Percentiles rank a stretch among this genome's conserved stretches.
Conservation (phyloP, 768 basidiomycete species). For the Psilocybe tampanensis region DNA sequence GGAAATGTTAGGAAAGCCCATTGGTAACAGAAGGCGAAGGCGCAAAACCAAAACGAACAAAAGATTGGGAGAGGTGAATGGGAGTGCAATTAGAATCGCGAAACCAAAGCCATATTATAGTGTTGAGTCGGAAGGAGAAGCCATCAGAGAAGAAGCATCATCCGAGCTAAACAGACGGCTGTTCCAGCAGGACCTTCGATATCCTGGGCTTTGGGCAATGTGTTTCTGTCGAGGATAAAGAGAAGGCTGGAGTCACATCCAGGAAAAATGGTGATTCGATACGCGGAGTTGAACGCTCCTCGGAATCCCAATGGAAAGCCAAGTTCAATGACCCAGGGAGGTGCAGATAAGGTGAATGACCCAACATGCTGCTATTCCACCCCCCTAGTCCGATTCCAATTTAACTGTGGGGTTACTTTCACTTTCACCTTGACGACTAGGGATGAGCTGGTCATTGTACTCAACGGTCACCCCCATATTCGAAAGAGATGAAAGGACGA, state of each 20-base stretch:
- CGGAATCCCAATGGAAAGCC: constrained; percentile 12
- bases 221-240: constrained; percentile 10
- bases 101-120: not conserved
- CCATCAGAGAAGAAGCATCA: constrained; percentile 13
- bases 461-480: constrained; percentile 27
- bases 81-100: constrained; percentile 7
- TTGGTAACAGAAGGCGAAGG: constrained; percentile 4
- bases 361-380: not conserved
- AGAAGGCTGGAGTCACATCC: constrained; percentile 4
- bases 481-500: constrained; percentile 32
- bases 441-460: not conserved
- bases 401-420: constrained; percentile 11
- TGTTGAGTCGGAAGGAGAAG: constrained; percentile 2
- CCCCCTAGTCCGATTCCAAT: constrained; percentile 20
- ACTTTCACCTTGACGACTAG: constrained; percentile 13
- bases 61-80: constrained; percentile 3
- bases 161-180: constrained; percentile 12
- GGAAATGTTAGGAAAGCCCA: constrained; percentile 14
- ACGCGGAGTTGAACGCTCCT: constrained; percentile 30
- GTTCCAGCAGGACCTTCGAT: constrained; percentile 11
- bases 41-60: constrained; percentile 3
- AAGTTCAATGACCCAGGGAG: not conserved
- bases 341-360: no score
- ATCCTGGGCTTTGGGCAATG: constrained; percentile 8
- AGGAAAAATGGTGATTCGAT: constrained; percentile 13